A percentile compares a stretch with the other conserved stretches of the same genome.
These are phyloP conservation scores for Meripilus lineatus DNA, from an alignment of 1,284 basidiomycete species.

Conservation along the genomic window DNA sequence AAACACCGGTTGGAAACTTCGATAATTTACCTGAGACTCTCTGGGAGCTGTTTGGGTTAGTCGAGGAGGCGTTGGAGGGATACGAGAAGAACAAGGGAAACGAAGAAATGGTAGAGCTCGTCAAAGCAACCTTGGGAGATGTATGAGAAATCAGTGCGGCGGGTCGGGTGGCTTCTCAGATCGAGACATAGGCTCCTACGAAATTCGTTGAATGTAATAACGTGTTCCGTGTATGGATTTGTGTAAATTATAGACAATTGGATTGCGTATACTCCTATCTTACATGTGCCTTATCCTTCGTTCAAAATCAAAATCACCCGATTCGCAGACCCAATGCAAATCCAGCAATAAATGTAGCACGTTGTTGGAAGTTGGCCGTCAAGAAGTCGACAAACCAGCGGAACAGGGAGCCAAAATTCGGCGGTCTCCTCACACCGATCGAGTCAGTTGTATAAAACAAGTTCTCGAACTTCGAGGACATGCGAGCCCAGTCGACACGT, in stretches of 20 bases:
- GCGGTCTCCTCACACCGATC: constrained; percentile 45
- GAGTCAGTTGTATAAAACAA: constrained; percentile 64
- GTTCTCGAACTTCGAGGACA: constrained; percentile 65
- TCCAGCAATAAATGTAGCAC: constrained; percentile 73
- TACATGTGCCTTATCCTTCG: too few relatives aligned
- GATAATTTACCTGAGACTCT: constrained; percentile 32
- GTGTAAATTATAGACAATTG: too few relatives aligned
- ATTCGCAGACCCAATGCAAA: constrained; percentile 65
- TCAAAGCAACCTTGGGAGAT: constrained; percentile 25
- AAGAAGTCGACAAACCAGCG: constrained; percentile 79
- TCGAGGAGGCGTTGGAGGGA: constrained; percentile 10
- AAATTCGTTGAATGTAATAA: neutral
- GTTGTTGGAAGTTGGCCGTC: constrained; percentile 87
- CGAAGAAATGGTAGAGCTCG: constrained; percentile 27
- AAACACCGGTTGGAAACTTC: constrained; percentile 29
- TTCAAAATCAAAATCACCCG: too few relatives aligned
- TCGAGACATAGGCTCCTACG: too few relatives aligned
- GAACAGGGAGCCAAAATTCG: constrained; percentile 65
- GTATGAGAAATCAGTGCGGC: neutral
- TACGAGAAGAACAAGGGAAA: constrained; percentile 22
- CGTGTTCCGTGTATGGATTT: too few relatives aligned
- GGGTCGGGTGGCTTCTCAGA: neutral
- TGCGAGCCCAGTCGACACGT: constrained; percentile 73
- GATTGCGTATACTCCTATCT: too few relatives aligned
- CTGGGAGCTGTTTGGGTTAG: constrained; percentile 32